Evolutionary conservation across 352 stramenopile genomes (phyloP).

Genomic region (Globisporangium ultimum): DNA sequence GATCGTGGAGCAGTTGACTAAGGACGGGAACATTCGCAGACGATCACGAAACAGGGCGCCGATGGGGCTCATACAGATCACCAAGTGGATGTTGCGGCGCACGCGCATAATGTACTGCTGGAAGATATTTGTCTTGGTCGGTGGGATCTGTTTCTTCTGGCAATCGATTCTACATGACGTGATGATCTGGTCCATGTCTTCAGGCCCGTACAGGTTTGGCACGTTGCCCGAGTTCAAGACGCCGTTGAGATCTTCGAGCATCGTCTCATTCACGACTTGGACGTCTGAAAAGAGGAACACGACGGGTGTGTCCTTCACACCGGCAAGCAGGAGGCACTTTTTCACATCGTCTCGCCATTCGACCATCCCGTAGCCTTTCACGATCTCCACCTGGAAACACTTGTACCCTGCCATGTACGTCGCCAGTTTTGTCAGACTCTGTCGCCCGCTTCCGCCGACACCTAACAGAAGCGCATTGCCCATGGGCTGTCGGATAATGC

Average conservation of each 20-base stretch:
- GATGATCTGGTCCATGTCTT: conserved; percentile 92
- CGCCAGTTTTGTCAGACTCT: conserved; percentile 90
- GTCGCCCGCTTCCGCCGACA: conserved; percentile 90
- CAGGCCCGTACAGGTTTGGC: conserved; percentile 90
- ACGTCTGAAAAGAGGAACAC: conserved; percentile 95
- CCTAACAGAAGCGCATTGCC: conserved; percentile 91
- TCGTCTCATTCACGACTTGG: conserved; percentile 94
- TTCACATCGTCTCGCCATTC: conserved; percentile 95
- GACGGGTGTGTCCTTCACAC: conserved; percentile 88
- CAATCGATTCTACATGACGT: conserved; percentile 90
- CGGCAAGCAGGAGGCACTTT: conserved; percentile 85
- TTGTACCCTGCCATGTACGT: conserved; percentile 93
- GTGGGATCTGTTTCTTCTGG: conserved; percentile 86
- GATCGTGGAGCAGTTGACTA: conserved; percentile 87
- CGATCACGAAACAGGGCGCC: conserved; percentile 78
- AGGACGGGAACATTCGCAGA: conserved; percentile 84
- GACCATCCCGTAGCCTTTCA: conserved; percentile 90
- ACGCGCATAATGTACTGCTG: conserved; percentile 93
- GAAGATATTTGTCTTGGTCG: conserved; percentile 95
- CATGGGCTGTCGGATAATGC: conserved; percentile 79
- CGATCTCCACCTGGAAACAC: conserved; percentile 94
- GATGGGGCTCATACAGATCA: conserved; percentile 87
- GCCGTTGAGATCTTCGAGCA: conserved; percentile 95
- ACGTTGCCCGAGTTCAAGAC: conserved; percentile 95
- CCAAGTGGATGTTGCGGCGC: conserved; percentile 89